These are phyloP conservation scores for Trematosphaeria pertusa DNA, from an alignment of 2,329 filamentous ascomycete species.

Conservation along the genomic window DNA sequence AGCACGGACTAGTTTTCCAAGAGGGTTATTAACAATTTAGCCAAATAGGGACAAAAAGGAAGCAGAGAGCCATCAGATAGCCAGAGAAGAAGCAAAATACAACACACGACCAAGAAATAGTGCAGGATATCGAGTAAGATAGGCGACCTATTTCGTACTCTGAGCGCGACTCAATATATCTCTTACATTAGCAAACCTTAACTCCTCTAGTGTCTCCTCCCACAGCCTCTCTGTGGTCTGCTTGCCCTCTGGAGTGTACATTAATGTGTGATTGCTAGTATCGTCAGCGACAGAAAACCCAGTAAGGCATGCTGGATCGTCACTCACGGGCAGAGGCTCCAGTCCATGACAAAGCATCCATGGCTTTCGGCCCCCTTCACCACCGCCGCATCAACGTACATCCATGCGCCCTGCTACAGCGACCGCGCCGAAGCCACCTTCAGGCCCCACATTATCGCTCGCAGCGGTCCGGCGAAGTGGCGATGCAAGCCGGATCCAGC, in stretches of 20 bases:
- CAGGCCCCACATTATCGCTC: constrained; percentile 28
- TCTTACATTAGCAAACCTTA: constrained; percentile 3
- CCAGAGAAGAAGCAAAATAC: no score
- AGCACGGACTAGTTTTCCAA: no score
- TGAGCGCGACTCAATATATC: no score
- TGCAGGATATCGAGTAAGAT: no score
- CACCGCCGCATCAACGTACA: constrained; percentile 56
- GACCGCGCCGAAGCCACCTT: constrained; percentile 35
- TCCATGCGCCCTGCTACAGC: constrained; percentile 52
- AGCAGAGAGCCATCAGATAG: no score
- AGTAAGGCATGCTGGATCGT: no score
- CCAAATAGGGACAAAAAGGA: no score
- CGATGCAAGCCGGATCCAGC: constrained; percentile 52
- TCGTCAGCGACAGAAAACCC: no score
- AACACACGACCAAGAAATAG: no score
- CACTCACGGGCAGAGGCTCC: constrained; percentile 55
- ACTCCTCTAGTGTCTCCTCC: constrained; percentile 7
- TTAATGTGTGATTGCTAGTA: not conserved
- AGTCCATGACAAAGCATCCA: constrained; percentile 59
- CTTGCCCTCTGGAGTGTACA: constrained; percentile 8
- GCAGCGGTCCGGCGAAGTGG: constrained; percentile 14
- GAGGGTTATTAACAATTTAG: no score
- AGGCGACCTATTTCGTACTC: no score
- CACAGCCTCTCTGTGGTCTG: constrained; percentile 5
- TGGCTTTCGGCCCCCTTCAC: constrained; percentile 59